Percentiles rank a stretch among this genome's conserved stretches.
Conservation (phyloP, 495 filamentous ascomycete genomes). For the Talaromyces stipitatus region DNA sequence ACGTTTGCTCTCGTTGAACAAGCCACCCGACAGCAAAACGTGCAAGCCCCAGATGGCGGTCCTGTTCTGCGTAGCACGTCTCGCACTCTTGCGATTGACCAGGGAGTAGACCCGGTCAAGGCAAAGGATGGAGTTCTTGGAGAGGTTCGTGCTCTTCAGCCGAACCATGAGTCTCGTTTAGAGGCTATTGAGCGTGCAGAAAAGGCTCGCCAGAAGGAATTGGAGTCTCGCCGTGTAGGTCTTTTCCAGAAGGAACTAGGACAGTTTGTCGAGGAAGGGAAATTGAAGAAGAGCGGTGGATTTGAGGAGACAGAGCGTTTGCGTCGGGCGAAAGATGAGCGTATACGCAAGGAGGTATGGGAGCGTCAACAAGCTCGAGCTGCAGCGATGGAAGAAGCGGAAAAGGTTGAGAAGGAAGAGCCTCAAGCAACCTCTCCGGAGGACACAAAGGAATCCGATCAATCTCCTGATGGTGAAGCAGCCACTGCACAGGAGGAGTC, state of each 20-base stretch:
- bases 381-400: constrained; percentile 31
- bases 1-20: constrained; percentile 94
- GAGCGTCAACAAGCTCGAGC: constrained; percentile 53
- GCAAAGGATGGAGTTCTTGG: constrained; percentile 88
- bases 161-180: constrained; percentile 85
- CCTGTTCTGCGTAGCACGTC: constrained; percentile 42
- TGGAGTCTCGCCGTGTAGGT: constrained; percentile 67
- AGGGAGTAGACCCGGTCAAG: constrained; percentile 60
- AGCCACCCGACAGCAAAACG: constrained; percentile 90
- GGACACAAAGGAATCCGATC: constrained; percentile 20
- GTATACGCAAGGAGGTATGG: constrained; percentile 78
- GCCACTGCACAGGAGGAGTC: not conserved
- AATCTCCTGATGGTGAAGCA: constrained; percentile 4
- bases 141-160: constrained; percentile 88
- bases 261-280: constrained; percentile 82
- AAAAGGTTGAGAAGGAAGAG: constrained; percentile 6
- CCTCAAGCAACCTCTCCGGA: constrained; percentile 9
- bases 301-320: constrained; percentile 88
- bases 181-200: constrained; percentile 96
- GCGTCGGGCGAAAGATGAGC: constrained; percentile 78
- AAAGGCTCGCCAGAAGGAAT: constrained; percentile 76
- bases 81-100: constrained; percentile 57
- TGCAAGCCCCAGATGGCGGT: constrained; percentile 45
- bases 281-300: constrained; percentile 90
- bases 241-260: constrained; percentile 86